Evolutionary conservation across 176 grass and related monocot genomes (phyloP), one percentile per base, ranked within the genome.

Genomic region (Cenchrus fungigraminus): DNA sequence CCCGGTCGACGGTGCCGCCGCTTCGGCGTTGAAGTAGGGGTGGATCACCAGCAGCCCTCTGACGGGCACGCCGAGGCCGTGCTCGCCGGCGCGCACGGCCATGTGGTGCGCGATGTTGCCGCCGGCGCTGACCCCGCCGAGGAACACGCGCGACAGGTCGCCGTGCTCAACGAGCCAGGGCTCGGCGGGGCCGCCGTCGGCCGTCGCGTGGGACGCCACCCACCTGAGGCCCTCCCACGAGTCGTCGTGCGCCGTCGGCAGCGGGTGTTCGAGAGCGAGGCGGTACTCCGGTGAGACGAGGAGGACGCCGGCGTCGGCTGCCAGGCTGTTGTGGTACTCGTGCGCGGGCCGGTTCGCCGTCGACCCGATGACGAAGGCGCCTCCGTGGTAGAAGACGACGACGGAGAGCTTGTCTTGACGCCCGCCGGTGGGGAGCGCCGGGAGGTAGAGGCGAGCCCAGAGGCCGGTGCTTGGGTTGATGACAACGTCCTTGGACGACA

Each of bases 271-370:
- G 42, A 88, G 90, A 2, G 87, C 88, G 54, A 94, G 90, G 68
- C 90, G 92, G 88, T 94, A 97, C 83, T 97, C 87, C 1, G 84
- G 53, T 6, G 94, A 51, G 42, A 94, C 87, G 6, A 89, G 46
- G 55, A 97, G n/a, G 13, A 75, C 58, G n/a, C 59, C 75, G 2
- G 82, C 67, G 3, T 86, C 91, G 5, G 84, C 74, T 13, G 79
- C 87, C 4, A 92, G 82, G 58, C 63, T 20, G 62, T 84, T 92
- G 9, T 87, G 55, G 75, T 81, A 68, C 22, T 12, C 6, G 37
- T 87, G 84, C 45, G 87, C 90, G 54, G 84, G 76, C 13, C 84
- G 87, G 46, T 89, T 62, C 1, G 87, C 79, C 4, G 84, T 77
- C 0, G 91, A 92, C 43, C 91, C 91, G 37, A 87, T 19, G 25